These are phyloP conservation scores for Nicotiana paniculata DNA, from an alignment of 257 asterid genomes.

Conservation along the genomic window DNA sequence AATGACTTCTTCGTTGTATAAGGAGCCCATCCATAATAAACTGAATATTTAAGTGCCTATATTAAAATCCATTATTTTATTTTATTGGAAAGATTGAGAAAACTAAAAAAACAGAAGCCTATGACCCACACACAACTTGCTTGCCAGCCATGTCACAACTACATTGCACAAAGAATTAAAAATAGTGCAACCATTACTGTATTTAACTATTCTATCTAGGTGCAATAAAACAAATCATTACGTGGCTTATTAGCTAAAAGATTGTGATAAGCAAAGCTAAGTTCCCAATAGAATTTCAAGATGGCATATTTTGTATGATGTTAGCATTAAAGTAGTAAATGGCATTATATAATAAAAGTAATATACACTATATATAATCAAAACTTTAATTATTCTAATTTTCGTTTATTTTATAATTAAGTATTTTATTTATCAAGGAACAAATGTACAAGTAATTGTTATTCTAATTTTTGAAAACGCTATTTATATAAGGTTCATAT, in stretches of 20 bases:
- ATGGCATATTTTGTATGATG: slow-evolving; percentile 35
- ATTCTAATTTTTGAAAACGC: too few species aligned
- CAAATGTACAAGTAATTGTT: too few species aligned
- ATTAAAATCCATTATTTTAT: background rate
- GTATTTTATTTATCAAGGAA: too few species aligned
- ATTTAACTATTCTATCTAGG: background rate
- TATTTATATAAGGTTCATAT: too few species aligned
- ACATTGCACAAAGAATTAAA: background rate
- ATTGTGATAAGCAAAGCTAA: slow-evolving; percentile 22
- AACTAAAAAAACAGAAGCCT: background rate
- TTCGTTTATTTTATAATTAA: too few species aligned
- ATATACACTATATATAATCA: background rate
- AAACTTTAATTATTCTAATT: too few species aligned
- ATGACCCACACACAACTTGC: slow-evolving; percentile 5
- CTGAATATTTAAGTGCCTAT: background rate
- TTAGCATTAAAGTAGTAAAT: slow-evolving; percentile 14
- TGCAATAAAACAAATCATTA: background rate
- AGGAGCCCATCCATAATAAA: background rate
- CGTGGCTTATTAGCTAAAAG: slow-evolving; percentile 23
- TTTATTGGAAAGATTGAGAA: background rate
- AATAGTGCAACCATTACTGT: background rate
- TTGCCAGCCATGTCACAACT: slow-evolving; percentile 10
- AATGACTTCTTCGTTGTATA: background rate
- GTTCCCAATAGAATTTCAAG: slow-evolving; percentile 19
- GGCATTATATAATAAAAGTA: background rate